These are phyloP conservation scores for Sodiomyces alkalinus DNA, from an alignment of 2,329 filamentous ascomycete genomes.

Conservation along the genomic window DNA sequence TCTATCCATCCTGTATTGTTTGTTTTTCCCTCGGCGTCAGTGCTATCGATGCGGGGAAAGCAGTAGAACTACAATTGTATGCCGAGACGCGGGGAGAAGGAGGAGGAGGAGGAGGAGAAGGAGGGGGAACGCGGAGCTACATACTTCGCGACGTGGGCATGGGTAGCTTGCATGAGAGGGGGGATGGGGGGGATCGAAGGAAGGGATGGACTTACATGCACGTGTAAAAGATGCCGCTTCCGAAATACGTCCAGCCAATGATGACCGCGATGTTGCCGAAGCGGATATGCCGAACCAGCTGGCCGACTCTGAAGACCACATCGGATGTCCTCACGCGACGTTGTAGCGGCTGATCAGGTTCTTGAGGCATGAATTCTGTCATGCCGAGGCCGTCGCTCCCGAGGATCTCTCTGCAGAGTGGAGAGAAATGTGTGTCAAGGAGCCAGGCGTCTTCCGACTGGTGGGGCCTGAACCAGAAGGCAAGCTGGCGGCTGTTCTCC, in stretches of 20 bases:
- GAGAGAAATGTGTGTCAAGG: slow-evolving; percentile 51
- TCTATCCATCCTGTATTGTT: slow-evolving; percentile 3
- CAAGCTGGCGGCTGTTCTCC: slow-evolving; percentile 7
- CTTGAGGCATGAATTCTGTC: slow-evolving; percentile 22
- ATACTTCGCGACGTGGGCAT: too few species aligned
- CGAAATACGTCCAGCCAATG: slow-evolving; percentile 64
- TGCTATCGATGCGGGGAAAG: background rate
- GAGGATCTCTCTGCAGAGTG: slow-evolving; percentile 35
- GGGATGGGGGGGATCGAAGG: too few species aligned
- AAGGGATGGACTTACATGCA: slow-evolving; percentile 83
- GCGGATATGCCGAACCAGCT: slow-evolving; percentile 69
- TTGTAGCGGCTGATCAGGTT: slow-evolving; percentile 26
- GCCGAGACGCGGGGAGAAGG: too few species aligned
- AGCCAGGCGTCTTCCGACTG: slow-evolving; percentile 53
- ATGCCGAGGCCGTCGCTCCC: slow-evolving; percentile 4
- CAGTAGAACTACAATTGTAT: too few species aligned
- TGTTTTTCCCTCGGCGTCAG: too few species aligned
- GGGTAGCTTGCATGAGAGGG: too few species aligned
- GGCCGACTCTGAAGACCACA: slow-evolving; percentile 51
- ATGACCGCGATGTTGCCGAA: slow-evolving; percentile 72
- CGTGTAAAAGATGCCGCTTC: slow-evolving; percentile 48
- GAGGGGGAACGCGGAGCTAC: too few species aligned
- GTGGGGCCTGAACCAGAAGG: slow-evolving; percentile 29
- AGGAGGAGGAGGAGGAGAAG: too few species aligned
- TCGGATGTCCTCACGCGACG: slow-evolving; percentile 14